Base-by-base conservation (phyloP, 2,329 filamentous ascomycete genomes). In the Gaeumannomyces sp. region DNA sequence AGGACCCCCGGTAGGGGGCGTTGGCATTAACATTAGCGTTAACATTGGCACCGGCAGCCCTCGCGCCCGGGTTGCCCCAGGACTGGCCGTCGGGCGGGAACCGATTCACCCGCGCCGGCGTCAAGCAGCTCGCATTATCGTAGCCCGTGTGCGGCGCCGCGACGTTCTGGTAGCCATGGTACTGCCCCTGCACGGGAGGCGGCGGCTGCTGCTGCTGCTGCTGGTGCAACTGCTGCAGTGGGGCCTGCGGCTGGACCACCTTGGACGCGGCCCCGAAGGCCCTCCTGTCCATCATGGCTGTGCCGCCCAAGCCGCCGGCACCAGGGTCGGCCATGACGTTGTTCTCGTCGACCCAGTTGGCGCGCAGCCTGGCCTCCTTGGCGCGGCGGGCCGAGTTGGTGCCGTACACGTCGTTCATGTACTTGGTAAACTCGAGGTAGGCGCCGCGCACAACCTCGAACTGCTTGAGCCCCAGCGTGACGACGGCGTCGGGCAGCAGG, bases 391-490 rank as follows among this genome's bases (percentile, higher is more conserved):
- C 60, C 27, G 35, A 11, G 28, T 50, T 27, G 16, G 25, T 50
- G n/a, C 33, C 60, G 45, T 61, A n/a, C n/a, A 61, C 13, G 35
- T 5, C 13, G 25, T 61, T 61, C 60, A 61, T 25, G n/a, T 61
- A 61, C 60, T 61, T 6, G n/a, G 59, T 59, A 28, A 69, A 69
- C 6, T 59, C 56, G 16, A 68, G 68, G 56, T 68, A 69, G 3
- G 68, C 67, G 28, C 66, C 38, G 13, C 62, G 64, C 19, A 69
- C 68, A 11, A 14, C 28, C 31, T 62, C 45, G 19, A 68, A 31
- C 13, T 68, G 65, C 14, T 28, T n/a, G 1, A 66, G 62, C 8
- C 64, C 58, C 27, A 69, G 64, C 3, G 61, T 35, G 27, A 68
- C 64, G 19, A 53, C 10, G 22, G 66, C 59, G 3, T 56, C 57